Evolutionary conservation across 2,329 filamentous ascomycete species (phyloP).

Genomic region (Fusarium beomiforme): DNA sequence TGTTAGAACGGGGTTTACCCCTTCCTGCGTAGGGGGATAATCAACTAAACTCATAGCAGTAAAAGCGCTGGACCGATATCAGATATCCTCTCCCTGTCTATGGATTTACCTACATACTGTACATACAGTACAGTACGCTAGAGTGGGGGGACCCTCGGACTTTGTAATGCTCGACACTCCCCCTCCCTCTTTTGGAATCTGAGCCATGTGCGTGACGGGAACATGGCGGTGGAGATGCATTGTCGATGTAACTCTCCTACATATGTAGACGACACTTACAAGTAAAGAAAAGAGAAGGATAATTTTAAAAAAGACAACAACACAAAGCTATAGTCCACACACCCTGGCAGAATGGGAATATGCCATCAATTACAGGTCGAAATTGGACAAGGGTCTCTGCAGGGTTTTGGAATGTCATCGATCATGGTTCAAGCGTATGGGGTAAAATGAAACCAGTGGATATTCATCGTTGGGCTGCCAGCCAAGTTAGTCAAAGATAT

Average conservation of each 20-base stretch:
- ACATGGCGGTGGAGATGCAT: conserved; percentile 19
- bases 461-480: not conserved
- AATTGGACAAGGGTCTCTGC: conserved; percentile 20
- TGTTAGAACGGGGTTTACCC: not conserved
- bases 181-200: not conserved
- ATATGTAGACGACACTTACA: not conserved
- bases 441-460: conserved; percentile 21
- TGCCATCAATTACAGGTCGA: conserved; percentile 2
- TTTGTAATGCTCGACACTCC: conserved; percentile 4
- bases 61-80: not conserved
- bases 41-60: conserved; percentile 4
- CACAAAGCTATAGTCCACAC: not conserved
- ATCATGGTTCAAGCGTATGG: conserved; percentile 19
- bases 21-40: not conserved
- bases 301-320: not conserved
- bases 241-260: conserved; percentile 1
- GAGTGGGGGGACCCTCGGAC: not conserved
- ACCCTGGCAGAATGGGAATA: not conserved
- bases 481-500: not conserved
- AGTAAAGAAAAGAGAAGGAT: not conserved
- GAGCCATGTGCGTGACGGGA: conserved; percentile 18
- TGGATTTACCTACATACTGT: not conserved
- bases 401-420: conserved; percentile 27
- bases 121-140: not conserved
- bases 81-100: not conserved